A percentile compares a stretch with the other conserved stretches of the same genome.
These are phyloP conservation scores for Litsea cubeba DNA, from an alignment of 164 flowering plant species.

Conservation along the genomic window DNA sequence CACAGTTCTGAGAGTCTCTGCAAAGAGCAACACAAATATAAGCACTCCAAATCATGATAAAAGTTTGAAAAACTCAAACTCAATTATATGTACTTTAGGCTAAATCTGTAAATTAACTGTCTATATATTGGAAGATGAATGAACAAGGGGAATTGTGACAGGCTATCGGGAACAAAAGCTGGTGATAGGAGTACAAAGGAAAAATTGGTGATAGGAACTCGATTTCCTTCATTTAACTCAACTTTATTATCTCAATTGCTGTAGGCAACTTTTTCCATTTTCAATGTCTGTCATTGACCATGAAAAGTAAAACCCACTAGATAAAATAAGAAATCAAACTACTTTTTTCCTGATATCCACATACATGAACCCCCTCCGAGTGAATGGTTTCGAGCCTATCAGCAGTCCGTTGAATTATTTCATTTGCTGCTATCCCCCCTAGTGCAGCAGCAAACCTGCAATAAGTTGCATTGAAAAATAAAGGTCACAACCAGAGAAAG, in stretches of 20 bases:
- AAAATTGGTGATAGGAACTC: background rate
- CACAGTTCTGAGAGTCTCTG: constrained; percentile 97
- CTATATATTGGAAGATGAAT: background rate
- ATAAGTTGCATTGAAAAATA: background rate
- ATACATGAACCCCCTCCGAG: constrained; percentile 95
- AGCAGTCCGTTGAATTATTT: constrained; percentile 73
- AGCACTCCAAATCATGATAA: background rate
- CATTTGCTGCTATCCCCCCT: constrained; percentile 62
- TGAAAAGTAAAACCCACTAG: background rate
- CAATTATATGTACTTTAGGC: background rate
- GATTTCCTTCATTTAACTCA: background rate
- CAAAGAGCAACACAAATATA: constrained; percentile 13
- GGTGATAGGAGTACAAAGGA: background rate
- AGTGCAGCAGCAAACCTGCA: constrained; percentile 76
- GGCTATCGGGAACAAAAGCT: background rate
- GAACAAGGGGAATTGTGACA: background rate
- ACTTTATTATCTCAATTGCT: background rate
- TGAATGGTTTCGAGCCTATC: constrained; percentile 84
- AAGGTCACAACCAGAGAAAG: constrained; percentile 12
- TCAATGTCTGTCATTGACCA: background rate
- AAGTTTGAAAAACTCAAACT: background rate
- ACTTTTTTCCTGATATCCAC: constrained; percentile 6
- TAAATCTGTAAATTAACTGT: background rate
- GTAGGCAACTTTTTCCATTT: background rate
- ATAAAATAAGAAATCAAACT: background rate